Percentiles rank a stretch among this genome's conserved stretches.
Evolutionary conservation across 1,139 yeast species (phyloP).

Genomic region (Yamadazyma pseudoaaseri): DNA sequence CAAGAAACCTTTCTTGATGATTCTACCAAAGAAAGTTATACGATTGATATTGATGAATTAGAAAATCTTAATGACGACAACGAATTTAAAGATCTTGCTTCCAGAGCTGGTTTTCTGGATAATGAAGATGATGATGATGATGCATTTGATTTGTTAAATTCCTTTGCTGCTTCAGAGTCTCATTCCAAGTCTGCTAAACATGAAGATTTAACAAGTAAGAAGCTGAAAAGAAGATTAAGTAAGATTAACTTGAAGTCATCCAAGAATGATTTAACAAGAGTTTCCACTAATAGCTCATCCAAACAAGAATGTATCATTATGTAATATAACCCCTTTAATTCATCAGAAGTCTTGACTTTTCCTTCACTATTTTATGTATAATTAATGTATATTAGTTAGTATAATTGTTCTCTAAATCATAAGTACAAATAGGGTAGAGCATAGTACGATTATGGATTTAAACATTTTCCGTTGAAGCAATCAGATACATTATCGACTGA

Average conservation of each 20-base stretch:
- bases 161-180: conserved; percentile 9
- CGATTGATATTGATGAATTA: conserved; percentile 11
- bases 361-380: too few relatives aligned
- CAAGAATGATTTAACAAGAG: conserved; percentile 5
- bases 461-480: conserved; percentile 34
- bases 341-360: too few relatives aligned
- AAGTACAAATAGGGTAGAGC: too few relatives aligned
- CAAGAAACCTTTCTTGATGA: not conserved
- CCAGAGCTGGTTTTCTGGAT: not conserved
- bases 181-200: conserved; percentile 1
- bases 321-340: too few relatives aligned
- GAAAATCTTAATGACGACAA: conserved; percentile 7
- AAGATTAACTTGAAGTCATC: conserved; percentile 6
- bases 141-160: conserved; percentile 14
- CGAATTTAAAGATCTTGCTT: conserved; percentile 16
- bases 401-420: too few relatives aligned
- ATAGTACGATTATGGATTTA: conserved; percentile 9
- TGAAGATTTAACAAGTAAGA: conserved; percentile 2
- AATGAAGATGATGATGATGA: conserved; percentile 11
- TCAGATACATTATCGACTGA: conserved; percentile 35
- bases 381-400: conserved; percentile 1
- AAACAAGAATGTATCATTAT: conserved; percentile 14
- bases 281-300: conserved; percentile 4
- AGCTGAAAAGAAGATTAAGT: conserved; percentile 9
- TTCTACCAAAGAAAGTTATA: not conserved